Evolutionary conservation across 106 monocot genomes (phyloP).

Genomic region (Amphibolis antarctica): DNA sequence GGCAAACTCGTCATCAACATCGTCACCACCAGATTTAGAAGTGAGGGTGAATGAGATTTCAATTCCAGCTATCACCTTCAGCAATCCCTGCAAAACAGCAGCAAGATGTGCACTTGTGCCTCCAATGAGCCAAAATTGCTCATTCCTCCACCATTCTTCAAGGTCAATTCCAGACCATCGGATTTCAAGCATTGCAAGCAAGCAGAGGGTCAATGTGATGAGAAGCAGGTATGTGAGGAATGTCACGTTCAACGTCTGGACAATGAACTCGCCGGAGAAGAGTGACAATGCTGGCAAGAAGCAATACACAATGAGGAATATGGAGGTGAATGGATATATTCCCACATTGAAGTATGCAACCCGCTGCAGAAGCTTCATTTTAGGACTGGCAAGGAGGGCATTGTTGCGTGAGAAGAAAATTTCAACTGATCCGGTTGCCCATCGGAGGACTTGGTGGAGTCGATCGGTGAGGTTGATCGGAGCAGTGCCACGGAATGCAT

Average conservation of each 20-base stretch:
- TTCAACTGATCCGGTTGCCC: too few relatives aligned
- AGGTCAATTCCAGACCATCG: conserved; percentile 87
- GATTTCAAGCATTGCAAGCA: conserved; percentile 71
- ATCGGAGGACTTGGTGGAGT: too few relatives aligned
- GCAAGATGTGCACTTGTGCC: conserved; percentile 81
- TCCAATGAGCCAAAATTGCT: conserved; percentile 81
- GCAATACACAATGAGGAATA: conserved; percentile 91
- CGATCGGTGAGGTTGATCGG: too few relatives aligned
- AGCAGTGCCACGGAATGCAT: conserved; percentile 94
- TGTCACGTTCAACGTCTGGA: conserved; percentile 63
- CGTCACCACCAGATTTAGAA: conserved; percentile 82
- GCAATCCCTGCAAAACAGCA: conserved; percentile 74
- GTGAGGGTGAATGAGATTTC: conserved; percentile 99
- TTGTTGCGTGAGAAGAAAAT: conserved; percentile 97
- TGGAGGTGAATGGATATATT: conserved; percentile 86
- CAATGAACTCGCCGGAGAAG: conserved; percentile 91
- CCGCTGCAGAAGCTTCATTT: conserved; percentile 75
- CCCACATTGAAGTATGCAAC: conserved; percentile 90
- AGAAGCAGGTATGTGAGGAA: conserved; percentile 66
- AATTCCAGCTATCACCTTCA: conserved; percentile 94
- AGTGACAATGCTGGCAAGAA: conserved; percentile 94
- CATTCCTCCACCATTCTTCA: conserved; percentile 98
- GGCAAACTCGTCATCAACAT: conserved; percentile 79
- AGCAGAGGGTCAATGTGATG: conserved; percentile 60
- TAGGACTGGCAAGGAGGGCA: conserved; percentile 59